Conservation (phyloP, 805 yeast species). For the Wickerhamiella domercqiae region DNA sequence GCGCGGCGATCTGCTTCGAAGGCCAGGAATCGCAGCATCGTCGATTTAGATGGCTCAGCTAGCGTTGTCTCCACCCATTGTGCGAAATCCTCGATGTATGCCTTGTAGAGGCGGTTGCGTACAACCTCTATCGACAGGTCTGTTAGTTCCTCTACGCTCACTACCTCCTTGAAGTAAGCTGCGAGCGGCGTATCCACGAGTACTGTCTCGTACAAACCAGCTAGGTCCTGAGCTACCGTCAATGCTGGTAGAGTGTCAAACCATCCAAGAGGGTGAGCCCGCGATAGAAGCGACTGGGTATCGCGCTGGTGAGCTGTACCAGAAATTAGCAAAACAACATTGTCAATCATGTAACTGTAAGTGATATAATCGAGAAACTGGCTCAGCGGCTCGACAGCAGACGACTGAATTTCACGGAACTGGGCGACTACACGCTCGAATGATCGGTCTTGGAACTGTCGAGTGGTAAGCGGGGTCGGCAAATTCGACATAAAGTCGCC, state of each 20-base stretch:
- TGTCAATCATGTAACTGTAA: slow-evolving; percentile 97
- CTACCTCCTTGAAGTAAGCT: slow-evolving; percentile 82
- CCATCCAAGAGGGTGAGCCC: slow-evolving; percentile 98
- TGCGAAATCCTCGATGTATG: slow-evolving; percentile 78
- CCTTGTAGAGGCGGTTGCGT: slow-evolving; percentile 81
- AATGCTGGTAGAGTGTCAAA: slow-evolving; percentile 93
- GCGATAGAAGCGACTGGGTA: slow-evolving; percentile 65
- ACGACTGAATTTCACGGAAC: slow-evolving; percentile 71
- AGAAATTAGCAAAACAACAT: slow-evolving; percentile 86
- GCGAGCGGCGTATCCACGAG: slow-evolving; percentile 95
- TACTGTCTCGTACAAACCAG: slow-evolving; percentile 82
- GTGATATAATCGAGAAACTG: slow-evolving; percentile 84
- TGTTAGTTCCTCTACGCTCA: slow-evolving; percentile 66
- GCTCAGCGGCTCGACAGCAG: slow-evolving; percentile 65
- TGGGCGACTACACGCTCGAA: slow-evolving; percentile 62
- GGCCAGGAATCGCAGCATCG: slow-evolving; percentile 59
- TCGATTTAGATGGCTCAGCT: slow-evolving; percentile 61
- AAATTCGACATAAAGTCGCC: slow-evolving; percentile 78
- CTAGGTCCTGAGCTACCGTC: slow-evolving; percentile 87
- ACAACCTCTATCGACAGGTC: slow-evolving; percentile 92
- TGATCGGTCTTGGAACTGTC: slow-evolving; percentile 69
- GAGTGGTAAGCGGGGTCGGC: slow-evolving; percentile 69
- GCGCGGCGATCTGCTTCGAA: slow-evolving; percentile 95
- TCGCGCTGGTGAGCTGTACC: slow-evolving; percentile 95
- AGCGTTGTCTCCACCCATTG: slow-evolving; percentile 45